Conservation (phyloP, 768 basidiomycete species). For the Mrakia gelida region DNA sequence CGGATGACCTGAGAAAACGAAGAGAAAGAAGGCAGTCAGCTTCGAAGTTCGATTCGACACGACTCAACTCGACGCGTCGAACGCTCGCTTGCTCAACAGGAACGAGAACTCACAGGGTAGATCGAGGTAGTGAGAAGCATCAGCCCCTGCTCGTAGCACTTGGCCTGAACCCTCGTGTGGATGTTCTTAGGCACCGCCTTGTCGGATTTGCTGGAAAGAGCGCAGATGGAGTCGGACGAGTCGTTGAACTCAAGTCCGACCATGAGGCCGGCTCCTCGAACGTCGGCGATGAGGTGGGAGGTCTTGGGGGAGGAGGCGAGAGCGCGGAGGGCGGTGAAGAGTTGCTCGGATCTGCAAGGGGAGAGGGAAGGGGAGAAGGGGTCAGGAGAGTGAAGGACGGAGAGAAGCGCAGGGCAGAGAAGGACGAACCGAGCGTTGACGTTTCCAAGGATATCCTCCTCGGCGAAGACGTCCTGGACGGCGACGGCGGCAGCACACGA, state of each 20-base stretch:
- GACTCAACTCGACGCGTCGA: too few relatives aligned
- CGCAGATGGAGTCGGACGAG: slow-evolving; percentile 31
- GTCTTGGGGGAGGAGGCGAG: slow-evolving; percentile 57
- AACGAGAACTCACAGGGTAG: slow-evolving; percentile 55
- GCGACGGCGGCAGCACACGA: slow-evolving; percentile 71
- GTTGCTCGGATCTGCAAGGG: slow-evolving; percentile 69
- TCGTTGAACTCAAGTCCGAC: slow-evolving; percentile 36
- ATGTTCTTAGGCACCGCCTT: slow-evolving; percentile 53
- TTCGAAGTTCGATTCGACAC: neutral
- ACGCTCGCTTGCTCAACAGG: too few relatives aligned
- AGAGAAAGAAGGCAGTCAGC: slow-evolving; percentile 21
- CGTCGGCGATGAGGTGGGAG: slow-evolving; percentile 56
- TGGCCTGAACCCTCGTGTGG: slow-evolving; percentile 65
- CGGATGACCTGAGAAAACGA: slow-evolving; percentile 52
- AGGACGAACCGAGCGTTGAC: slow-evolving; percentile 52
- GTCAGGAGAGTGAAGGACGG: neutral
- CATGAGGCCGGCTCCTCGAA: slow-evolving; percentile 67
- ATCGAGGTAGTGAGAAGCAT: slow-evolving; percentile 83
- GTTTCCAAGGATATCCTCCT: slow-evolving; percentile 78
- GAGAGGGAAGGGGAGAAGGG: neutral
- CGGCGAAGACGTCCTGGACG: slow-evolving; percentile 50
- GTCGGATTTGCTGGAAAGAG: slow-evolving; percentile 39
- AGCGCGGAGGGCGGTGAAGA: slow-evolving; percentile 59
- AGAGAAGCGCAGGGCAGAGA: neutral
- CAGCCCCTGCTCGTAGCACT: slow-evolving; percentile 80